Evolutionary conservation across 345 rosid genomes (phyloP).

Genomic region (Physaria fendleri): DNA sequence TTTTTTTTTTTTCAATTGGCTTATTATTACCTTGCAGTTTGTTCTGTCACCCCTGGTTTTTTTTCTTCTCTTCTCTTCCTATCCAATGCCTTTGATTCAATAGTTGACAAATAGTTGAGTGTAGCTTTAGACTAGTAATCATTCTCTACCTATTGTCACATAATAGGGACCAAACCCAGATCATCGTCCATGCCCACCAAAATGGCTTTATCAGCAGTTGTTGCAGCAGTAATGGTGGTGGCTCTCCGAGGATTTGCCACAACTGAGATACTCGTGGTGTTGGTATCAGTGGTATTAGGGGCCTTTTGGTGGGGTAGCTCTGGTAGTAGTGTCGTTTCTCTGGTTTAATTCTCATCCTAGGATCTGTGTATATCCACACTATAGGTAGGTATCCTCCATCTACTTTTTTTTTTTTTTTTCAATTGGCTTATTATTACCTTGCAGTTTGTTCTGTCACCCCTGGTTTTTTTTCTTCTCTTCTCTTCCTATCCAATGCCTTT

Average conservation of each 20-base stretch:
- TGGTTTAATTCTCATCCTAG: slow-evolving; percentile 27
- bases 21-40: slow-evolving; percentile 4
- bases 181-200: slow-evolving; percentile 74
- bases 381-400: slow-evolving; percentile 58
- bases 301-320: slow-evolving; percentile 74
- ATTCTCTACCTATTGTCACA: slow-evolving; percentile 56
- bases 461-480: background rate
- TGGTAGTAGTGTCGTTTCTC: slow-evolving; percentile 69
- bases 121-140: slow-evolving; percentile 34
- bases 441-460: background rate
- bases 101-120: slow-evolving; percentile 27
- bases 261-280: slow-evolving; percentile 61
- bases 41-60: background rate
- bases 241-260: slow-evolving; percentile 58
- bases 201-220: slow-evolving; percentile 73
- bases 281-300: slow-evolving; percentile 70
- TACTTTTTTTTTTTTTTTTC: background rate
- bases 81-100: slow-evolving; percentile 16
- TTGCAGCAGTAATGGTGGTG: slow-evolving; percentile 71
- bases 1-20: background rate
- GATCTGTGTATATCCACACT: slow-evolving; percentile 30
- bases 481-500: slow-evolving; percentile 16
- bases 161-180: slow-evolving; percentile 85
- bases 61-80: background rate
- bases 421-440: background rate